Base-by-base conservation (phyloP, 441 rosid species). In the Gossypium aridum region DNA sequence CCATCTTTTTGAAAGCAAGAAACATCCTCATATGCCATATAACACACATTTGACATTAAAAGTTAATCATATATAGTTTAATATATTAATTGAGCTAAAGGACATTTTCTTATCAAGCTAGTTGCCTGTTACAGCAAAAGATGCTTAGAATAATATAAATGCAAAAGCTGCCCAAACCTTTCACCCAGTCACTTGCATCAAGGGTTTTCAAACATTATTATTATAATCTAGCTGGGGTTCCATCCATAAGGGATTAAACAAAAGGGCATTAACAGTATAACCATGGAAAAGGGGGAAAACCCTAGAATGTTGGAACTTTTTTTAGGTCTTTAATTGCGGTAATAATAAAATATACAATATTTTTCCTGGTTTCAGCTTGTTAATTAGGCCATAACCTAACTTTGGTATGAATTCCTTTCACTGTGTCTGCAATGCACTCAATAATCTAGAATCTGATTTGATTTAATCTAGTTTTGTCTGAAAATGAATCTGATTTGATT, bases 341-440 rank as follows among this genome's bases (percentile, higher is more conserved):
- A 20, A 57, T 57, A 8, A 20, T 20, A 39, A 19, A 57, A 23
- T 23, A 13, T 19, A 43, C 0, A 65, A 5, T 65, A 45, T 13
- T 45, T 66, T 25, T 31, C 14, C 16, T 69, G 39, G 43, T 8
- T 51, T 53, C 56, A 2, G 47, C 23, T 23, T 13, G 25, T 67
- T 7, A n/a, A 1, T 47, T 67, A 47, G 57, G 59, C 43, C 43
- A 26, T 26, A 47, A 23, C 37, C 71, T 59, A 53, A 31, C 59
- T 74, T 77, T 49, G 81, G 78, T 73, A 55, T 17, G 74, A 70
- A 54, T 70, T 47, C 51, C 13, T 70, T 6, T 55, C 49, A 54
- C 13, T 66, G n/a, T 61, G 62, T 76, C 64, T 77, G 78, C 67
- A 43, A 70, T 65, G 78, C 76, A 55, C 69, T 69, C 12, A 55